phyloP scores from a whole-genome alignment of 208 protist species.

The Acanthamoeba castellanii region DNA sequence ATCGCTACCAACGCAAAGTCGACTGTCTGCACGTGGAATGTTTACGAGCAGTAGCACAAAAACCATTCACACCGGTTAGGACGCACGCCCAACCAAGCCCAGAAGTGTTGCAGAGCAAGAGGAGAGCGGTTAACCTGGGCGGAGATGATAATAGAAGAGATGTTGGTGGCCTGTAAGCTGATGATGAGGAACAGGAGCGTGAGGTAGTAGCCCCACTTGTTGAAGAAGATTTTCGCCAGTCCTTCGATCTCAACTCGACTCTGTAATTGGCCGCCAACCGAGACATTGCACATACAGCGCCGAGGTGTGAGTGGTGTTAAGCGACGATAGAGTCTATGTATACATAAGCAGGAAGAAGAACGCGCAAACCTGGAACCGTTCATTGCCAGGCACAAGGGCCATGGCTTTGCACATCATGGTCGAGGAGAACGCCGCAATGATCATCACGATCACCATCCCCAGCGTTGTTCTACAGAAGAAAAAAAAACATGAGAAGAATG shows the following conservation, averaged over 20 bases:
- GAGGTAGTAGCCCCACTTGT: conserved; percentile 60
- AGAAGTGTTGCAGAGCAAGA: neutral
- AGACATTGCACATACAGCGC: too few species aligned
- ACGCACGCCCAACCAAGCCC: too few species aligned
- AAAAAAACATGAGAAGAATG: too few species aligned
- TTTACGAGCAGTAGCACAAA: too few species aligned
- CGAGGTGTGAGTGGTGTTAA: too few species aligned
- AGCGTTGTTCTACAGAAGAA: neutral
- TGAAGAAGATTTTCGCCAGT: conserved; percentile 4
- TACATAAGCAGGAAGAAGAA: neutral
- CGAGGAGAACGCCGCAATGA: conserved; percentile 5
- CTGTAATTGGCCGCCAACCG: too few species aligned
- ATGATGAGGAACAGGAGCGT: conserved; percentile 31
- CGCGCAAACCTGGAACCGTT: neutral
- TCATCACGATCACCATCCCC: conserved; percentile 17
- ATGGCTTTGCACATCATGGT: conserved; percentile 64
- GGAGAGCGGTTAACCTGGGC: neutral
- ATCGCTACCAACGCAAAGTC: conserved; percentile 46
- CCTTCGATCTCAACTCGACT: conserved; percentile 10
- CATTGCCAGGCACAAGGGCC: conserved; percentile 48
- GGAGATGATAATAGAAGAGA: conserved; percentile 61
- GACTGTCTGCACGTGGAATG: neutral
- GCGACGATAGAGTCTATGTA: too few species aligned
- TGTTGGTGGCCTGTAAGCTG: conserved; percentile 23
- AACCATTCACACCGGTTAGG: too few species aligned